Evolutionary conservation across 495 filamentous ascomycete species (phyloP).

Genomic region (Penicillium herquei): DNA sequence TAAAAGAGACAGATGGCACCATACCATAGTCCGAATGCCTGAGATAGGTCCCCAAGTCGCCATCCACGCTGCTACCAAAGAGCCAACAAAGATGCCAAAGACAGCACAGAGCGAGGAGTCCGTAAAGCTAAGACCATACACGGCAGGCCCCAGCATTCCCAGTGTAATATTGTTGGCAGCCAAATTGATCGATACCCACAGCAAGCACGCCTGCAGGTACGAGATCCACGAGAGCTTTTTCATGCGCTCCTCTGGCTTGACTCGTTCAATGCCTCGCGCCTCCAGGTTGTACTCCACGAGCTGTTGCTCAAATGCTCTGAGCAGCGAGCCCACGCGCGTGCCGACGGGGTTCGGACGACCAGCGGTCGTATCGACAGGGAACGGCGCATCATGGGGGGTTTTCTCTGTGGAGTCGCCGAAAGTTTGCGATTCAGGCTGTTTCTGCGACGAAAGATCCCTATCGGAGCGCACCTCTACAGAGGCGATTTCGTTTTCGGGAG

Average conservation of each 20-base stretch:
- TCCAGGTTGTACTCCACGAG: conserved; percentile 60
- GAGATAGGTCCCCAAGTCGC: conserved; percentile 70
- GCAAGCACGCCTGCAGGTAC: conserved; percentile 61
- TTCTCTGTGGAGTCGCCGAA: conserved; percentile 1
- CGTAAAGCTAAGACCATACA: conserved; percentile 66
- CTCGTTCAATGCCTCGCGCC: conserved; percentile 71
- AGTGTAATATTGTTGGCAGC: conserved; percentile 74
- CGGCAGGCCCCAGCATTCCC: conserved; percentile 67
- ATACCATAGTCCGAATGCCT: conserved; percentile 68
- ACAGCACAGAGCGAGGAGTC: conserved; percentile 66
- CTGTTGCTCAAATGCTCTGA: conserved; percentile 40
- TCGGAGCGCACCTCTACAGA: conserved; percentile 29
- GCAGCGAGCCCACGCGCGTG: conserved; percentile 30
- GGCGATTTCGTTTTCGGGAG: conserved; percentile 29
- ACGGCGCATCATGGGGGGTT: conserved; percentile 16
- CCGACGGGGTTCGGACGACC: conserved; percentile 20
- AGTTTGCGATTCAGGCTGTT: conserved; percentile 8
- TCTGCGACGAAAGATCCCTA: conserved; percentile 17
- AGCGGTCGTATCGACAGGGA: conserved; percentile 4
- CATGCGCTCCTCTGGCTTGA: conserved; percentile 59
- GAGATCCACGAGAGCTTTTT: conserved; percentile 50
- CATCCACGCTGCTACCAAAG: conserved; percentile 62
- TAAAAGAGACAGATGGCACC: not conserved
- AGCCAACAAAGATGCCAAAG: conserved; percentile 61
- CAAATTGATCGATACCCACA: conserved; percentile 77